Base-by-base conservation (phyloP, 2,329 filamentous ascomycete genomes). In the Cladosporium colombiae region DNA sequence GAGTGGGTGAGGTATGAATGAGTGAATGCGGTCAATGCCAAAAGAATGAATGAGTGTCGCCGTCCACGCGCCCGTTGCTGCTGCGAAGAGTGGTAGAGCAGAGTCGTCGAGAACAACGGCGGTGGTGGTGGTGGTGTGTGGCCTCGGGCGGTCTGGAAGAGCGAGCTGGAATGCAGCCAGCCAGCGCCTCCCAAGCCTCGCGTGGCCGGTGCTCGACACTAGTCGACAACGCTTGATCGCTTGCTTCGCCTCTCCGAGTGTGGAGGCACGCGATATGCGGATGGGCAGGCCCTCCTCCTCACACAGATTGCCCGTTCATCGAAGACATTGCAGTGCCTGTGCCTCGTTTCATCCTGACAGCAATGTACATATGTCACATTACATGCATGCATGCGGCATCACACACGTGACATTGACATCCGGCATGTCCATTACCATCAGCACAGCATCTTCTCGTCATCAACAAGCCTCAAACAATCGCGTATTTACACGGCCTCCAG, bases 21-120 rank as follows among this genome's bases (percentile, higher is more conserved):
- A 68, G 56, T 57, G 68, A 65, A 67, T 68, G 61, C 65, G 68
- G 68, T 68, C 65, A 65, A 56, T 46, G 49, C 33, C 61, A 63
- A 49, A 63, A 35, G 59, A 62, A 62, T 62, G 61, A 35, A 63
- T 16, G 50, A 44, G 11, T 14, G 46, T n/a, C 23, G 61, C 8
- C 23, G 61, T 6, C 40, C 40, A 46, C 40, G 10, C 44, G 50
- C 46, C 59, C 27, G 59, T 37, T 31, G 44, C 10, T n/a, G 46
- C 27, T 23, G 35, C 14, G 25, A 46, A 60, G 40, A 52, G 44
- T 25, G 40, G 35, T 35, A 33, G 5, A 27, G 35, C 55, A 52
- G 59, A 62, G 49, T 56, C 49, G 60, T 62, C 40, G 60, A 62
- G 46, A 46, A 40, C 46, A 33, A 25, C 33, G n/a, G n/a, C 6